Conservation (phyloP, 2,329 filamentous ascomycete species). For the Colletotrichum paranaense region DNA sequence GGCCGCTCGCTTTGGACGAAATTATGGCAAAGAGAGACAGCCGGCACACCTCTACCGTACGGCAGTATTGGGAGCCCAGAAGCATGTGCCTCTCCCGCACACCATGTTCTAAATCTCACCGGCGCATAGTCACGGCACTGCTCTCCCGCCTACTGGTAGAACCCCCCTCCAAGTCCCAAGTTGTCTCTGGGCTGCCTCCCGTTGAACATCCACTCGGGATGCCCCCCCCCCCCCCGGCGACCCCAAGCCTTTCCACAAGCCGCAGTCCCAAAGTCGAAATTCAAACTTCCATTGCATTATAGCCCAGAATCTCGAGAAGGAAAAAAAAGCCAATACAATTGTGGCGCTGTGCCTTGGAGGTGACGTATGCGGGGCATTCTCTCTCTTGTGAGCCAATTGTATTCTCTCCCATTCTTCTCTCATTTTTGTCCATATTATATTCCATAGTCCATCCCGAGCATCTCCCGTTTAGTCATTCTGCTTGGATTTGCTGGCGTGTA, state of each 20-base stretch:
- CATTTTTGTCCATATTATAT: too few relatives aligned
- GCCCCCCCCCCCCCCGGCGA: too few relatives aligned
- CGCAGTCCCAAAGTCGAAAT: background rate
- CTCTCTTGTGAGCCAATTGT: background rate
- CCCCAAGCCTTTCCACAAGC: background rate
- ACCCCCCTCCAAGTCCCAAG: background rate
- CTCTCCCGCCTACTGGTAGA: background rate
- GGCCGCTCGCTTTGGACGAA: slow-evolving; percentile 4
- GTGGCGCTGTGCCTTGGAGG: slow-evolving; percentile 6
- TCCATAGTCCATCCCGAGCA: too few relatives aligned
- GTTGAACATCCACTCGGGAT: background rate
- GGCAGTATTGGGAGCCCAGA: slow-evolving; percentile 4
- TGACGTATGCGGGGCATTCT: slow-evolving; percentile 35
- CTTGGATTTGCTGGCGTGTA: background rate
- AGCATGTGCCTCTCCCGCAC: slow-evolving; percentile 22
- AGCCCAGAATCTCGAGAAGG: background rate
- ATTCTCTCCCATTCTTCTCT: too few relatives aligned
- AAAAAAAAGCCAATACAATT: background rate
- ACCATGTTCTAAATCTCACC: background rate
- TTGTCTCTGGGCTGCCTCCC: slow-evolving; percentile 30
- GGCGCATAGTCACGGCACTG: slow-evolving; percentile 18
- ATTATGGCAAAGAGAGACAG: background rate
- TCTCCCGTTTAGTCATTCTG: background rate
- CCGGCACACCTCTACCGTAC: too few relatives aligned
- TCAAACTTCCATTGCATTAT: background rate